A percentile compares a stretch with the other conserved stretches of the same genome.
phyloP scores from a whole-genome alignment of 257 asterid species.

The Solanum bulbocastanum region DNA sequence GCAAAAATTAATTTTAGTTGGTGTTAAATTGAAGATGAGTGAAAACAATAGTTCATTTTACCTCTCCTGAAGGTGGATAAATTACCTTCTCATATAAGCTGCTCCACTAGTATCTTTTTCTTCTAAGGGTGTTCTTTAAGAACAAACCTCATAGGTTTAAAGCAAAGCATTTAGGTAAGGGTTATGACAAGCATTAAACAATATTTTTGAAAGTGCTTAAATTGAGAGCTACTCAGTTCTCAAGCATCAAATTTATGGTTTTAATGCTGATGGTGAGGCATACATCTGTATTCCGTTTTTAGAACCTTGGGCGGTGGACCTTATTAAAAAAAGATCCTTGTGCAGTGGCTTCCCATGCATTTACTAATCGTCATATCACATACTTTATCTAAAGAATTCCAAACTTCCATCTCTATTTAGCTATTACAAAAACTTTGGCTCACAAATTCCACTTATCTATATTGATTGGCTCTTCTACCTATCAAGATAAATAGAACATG shows the following conservation, averaged over 20 bases:
- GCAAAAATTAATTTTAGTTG: not conserved
- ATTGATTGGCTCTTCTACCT: not conserved
- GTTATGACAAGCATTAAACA: not conserved
- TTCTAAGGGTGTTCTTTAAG: not conserved
- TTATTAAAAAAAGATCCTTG: not conserved
- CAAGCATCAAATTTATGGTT: not conserved
- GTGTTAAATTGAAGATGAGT: not conserved
- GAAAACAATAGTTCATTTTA: not conserved
- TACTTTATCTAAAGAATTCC: not conserved
- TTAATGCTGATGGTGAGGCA: not conserved
- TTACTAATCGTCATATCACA: not conserved
- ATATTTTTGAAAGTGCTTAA: not conserved
- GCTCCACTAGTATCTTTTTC: not conserved
- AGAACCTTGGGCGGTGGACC: not conserved
- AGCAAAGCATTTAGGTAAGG: not conserved
- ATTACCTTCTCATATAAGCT: not conserved
- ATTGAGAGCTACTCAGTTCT: not conserved
- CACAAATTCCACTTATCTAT: not conserved
- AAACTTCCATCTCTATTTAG: not conserved
- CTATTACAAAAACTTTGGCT: not conserved
- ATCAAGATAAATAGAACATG: not conserved
- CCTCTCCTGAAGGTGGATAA: not conserved
- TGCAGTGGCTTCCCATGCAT: not conserved
- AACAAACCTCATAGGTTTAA: not conserved
- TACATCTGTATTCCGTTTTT: not conserved